phyloP scores from a whole-genome alignment of 768 basidiomycete species.

The Mrakia hoshinonis region DNA sequence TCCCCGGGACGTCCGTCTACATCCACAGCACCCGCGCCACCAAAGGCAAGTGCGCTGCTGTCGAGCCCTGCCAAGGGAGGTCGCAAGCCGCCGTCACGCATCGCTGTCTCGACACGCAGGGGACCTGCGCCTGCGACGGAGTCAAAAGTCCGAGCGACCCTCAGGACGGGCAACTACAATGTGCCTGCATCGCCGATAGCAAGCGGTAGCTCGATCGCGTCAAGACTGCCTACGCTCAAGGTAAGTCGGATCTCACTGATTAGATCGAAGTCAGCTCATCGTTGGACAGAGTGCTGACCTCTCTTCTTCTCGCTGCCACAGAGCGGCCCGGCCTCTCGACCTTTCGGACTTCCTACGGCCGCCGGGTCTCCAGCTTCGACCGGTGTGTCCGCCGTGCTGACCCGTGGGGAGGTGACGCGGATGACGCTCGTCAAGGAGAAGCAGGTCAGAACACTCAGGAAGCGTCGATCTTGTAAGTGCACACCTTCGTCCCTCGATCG shows the following conservation, averaged over 20 bases:
- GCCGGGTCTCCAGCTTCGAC: not conserved
- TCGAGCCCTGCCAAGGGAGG: not conserved
- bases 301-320: not conserved
- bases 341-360: not conserved
- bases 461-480: conserved; percentile 8
- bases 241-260: not conserved
- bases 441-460: not conserved
- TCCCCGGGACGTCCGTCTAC: not conserved
- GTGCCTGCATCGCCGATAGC: not conserved
- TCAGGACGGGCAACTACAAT: conserved; percentile 8
- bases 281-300: not conserved
- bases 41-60: not conserved
- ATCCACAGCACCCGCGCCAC: not conserved
- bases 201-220: not conserved
- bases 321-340: not conserved
- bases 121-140: conserved; percentile 1
- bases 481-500: not conserved
- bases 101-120: conserved; percentile 2
- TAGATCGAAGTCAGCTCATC: not conserved
- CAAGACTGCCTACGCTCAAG: conserved; percentile 10
- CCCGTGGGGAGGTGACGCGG: conserved; percentile 2
- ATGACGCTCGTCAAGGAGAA: conserved; percentile 15
- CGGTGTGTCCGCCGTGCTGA: not conserved
- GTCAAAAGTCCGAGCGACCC: not conserved
- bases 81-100: not conserved